phyloP scores from a whole-genome alignment of 176 grass and related monocot species.

The Oryza longistaminata region DNA sequence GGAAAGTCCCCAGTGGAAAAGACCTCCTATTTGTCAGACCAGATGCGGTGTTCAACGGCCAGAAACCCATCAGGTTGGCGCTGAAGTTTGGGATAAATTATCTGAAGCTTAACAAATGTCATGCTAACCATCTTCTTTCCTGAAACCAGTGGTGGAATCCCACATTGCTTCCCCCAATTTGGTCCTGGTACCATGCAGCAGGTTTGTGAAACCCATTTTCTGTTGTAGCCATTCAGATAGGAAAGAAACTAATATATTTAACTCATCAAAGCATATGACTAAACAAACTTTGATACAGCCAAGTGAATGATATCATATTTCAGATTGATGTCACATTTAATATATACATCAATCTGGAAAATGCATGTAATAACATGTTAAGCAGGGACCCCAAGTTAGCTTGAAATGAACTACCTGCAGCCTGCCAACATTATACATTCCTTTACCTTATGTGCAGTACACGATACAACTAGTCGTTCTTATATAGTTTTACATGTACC shows the following conservation, averaged over 20 bases:
- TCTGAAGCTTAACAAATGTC: slow-evolving; percentile 8
- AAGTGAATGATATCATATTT: slow-evolving; percentile 11
- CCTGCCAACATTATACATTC: too few relatives aligned
- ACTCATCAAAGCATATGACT: background rate
- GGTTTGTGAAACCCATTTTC: slow-evolving; percentile 47
- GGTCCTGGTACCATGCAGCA: slow-evolving; percentile 91
- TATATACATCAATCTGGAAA: background rate
- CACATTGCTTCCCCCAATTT: slow-evolving; percentile 98
- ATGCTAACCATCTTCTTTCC: slow-evolving; percentile 39
- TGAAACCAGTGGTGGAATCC: slow-evolving; percentile 86
- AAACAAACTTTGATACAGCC: background rate
- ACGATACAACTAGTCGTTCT: background rate
- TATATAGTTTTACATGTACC: background rate
- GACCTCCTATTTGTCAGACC: slow-evolving; percentile 94
- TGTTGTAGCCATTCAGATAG: background rate
- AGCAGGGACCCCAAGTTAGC: slow-evolving; percentile 18
- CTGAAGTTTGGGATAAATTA: slow-evolving; percentile 25
- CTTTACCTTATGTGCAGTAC: too few relatives aligned
- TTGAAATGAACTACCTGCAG: background rate
- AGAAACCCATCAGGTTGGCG: slow-evolving; percentile 88
- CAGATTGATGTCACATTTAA: too few relatives aligned
- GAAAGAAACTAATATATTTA: background rate
- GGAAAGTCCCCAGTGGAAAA: slow-evolving; percentile 77
- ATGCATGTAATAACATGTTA: slow-evolving; percentile 9
- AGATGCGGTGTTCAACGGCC: slow-evolving; percentile 89